Evolutionary conservation across 2,329 filamentous ascomycete genomes (phyloP).

Genomic region (Talaromyces marneffei): DNA sequence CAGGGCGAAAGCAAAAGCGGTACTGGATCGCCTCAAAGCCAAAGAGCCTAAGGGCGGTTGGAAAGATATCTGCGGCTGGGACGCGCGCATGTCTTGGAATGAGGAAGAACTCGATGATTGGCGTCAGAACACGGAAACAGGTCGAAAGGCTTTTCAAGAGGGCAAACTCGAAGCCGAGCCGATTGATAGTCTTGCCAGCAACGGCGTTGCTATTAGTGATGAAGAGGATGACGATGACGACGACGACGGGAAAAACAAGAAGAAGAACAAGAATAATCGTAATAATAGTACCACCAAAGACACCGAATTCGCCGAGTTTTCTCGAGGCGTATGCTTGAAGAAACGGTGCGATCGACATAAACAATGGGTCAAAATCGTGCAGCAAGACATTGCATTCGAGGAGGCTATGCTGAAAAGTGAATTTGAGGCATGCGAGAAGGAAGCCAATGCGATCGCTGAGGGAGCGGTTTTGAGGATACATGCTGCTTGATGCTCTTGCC

Average conservation of each 20-base stretch:
- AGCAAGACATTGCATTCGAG: conserved; percentile 42
- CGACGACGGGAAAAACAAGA: conserved; percentile 16
- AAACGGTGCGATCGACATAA: conserved; percentile 46
- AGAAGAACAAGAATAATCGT: background rate
- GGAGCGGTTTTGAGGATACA: conserved; percentile 37
- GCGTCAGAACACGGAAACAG: conserved; percentile 33
- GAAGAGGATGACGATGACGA: conserved; percentile 28
- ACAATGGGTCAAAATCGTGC: conserved; percentile 44
- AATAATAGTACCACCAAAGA: conserved; percentile 17
- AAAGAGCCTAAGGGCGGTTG: conserved; percentile 40
- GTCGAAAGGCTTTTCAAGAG: conserved; percentile 36
- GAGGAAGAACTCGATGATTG: conserved; percentile 46
- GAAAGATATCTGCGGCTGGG: conserved; percentile 47
- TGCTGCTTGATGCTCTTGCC: background rate
- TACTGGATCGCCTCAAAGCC: conserved; percentile 42
- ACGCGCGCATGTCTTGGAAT: conserved; percentile 42
- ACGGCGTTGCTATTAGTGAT: conserved; percentile 19
- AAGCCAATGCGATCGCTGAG: conserved; percentile 39
- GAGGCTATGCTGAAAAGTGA: conserved; percentile 35
- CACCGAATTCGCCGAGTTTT: conserved; percentile 28
- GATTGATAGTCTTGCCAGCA: background rate
- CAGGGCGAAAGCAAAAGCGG: conserved; percentile 36
- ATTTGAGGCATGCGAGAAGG: conserved; percentile 35
- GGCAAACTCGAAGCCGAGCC: conserved; percentile 30
- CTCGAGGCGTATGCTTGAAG: conserved; percentile 42